Evolutionary conservation across 164 flowering plant genomes (phyloP).

Genomic region (Vitis vinifera): ASM3070453v1 NC_081822.1:11142001-11142500

Average conservation of each 20-base stretch:
- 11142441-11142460: not conserved
- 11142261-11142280: not conserved
- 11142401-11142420: not conserved
- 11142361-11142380: too few relatives aligned
- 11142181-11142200: not conserved
- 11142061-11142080: slow-evolving; percentile 97
- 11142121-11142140: slow-evolving; percentile 96
- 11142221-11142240: not conserved
- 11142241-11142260: not conserved
- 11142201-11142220: not conserved
- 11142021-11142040: not conserved
- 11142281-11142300: not conserved
- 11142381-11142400: not conserved
- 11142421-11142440: not conserved
- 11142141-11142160: slow-evolving; percentile 78
- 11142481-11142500: slow-evolving; percentile 88
- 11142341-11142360: too few relatives aligned
- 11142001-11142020: not conserved
- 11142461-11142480: slow-evolving; percentile 1
- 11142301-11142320: not conserved
- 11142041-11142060: slow-evolving; percentile 78
- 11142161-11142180: slow-evolving; percentile 53
- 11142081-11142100: slow-evolving; percentile 81
- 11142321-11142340: not conserved
- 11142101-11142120: slow-evolving; percentile 83